Base-by-base conservation (phyloP, 2,329 filamentous ascomycete species). In the Fusarium circinatum region DNA sequence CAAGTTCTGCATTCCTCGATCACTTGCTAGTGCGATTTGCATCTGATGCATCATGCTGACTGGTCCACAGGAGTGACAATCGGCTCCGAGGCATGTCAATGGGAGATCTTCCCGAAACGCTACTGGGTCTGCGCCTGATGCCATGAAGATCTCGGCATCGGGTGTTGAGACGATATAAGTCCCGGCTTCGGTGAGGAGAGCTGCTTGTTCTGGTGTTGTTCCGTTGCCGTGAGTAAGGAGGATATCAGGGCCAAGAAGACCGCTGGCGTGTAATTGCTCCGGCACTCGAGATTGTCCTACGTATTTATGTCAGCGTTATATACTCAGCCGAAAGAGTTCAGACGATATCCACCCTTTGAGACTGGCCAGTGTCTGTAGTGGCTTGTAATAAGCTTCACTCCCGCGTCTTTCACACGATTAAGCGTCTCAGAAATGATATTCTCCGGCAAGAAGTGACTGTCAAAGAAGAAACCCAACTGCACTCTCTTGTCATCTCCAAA, bases 291-390 rank as follows among this genome's bases (percentile, higher is more conserved):
- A 68, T 32, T 68, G 65, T 1, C 65, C 65, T 68, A 8, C 6
- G 1, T 3, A n/a, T 2, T 8, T 1, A 7, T 4, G 52, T 68
- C 1, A 68, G 36, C 9, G 1, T 9, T 0, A 18, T 5, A 10
- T 7, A 22, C 32, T 2, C 7, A 9, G 9, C 3, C 5, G 10
- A 7, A 0, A 28, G 0, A 10, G 4, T 8, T 13, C 20, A 28
- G 34, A 1, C 18, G 3, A 7, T 5, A 2, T 6, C 0, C 8
- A 48, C 65, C 63, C 26, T 54, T 62, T 3, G 63, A 68, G 5
- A 68, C 28, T 14, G 54, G 65, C 65, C 63, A 68, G 20, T 68
- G 41, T 15, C 65, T 52, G 10, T 68, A 68, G 11, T 68, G 65
- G 17, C 65, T 68, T 3, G 30, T 12, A 6, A 68, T 54, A 3